phyloP scores from a whole-genome alignment of 805 yeast genomes.

The Yamadazyma akitaensis region DNA sequence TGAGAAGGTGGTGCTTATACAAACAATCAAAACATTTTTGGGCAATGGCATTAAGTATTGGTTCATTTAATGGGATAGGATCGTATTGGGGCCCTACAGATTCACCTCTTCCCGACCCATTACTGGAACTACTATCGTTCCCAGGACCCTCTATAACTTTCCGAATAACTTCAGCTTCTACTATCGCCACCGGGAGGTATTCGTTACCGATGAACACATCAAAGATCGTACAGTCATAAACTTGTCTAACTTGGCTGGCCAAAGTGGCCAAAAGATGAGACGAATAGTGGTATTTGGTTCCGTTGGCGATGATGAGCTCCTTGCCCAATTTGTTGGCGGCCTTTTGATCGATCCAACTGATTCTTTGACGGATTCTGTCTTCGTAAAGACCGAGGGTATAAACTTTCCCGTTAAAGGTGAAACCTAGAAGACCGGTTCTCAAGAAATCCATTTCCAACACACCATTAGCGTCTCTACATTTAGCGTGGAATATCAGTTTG shows the following conservation, averaged over 20 bases:
- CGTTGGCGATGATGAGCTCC: slow-evolving; percentile 34
- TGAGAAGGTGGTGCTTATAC: slow-evolving; percentile 57
- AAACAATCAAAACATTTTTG: slow-evolving; percentile 43
- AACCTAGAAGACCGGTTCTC: slow-evolving; percentile 89
- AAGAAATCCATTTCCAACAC: slow-evolving; percentile 72
- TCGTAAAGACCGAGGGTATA: slow-evolving; percentile 88
- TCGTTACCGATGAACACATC: slow-evolving; percentile 78
- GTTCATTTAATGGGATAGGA: slow-evolving; percentile 43
- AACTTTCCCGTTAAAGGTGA: slow-evolving; percentile 80
- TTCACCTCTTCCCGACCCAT: slow-evolving; percentile 7
- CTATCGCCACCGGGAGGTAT: slow-evolving; percentile 76
- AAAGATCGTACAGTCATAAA: slow-evolving; percentile 88
- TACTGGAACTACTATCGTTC: slow-evolving; percentile 5
- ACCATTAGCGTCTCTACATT: slow-evolving; percentile 71
- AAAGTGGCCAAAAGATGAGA: slow-evolving; percentile 83
- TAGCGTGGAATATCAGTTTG: slow-evolving; percentile 74
- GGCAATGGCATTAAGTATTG: slow-evolving; percentile 41
- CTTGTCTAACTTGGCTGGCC: slow-evolving; percentile 74
- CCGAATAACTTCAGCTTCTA: slow-evolving; percentile 60
- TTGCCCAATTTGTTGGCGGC: slow-evolving; percentile 25
- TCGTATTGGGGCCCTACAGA: slow-evolving; percentile 21
- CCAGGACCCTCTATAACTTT: slow-evolving; percentile 31
- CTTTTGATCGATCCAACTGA: slow-evolving; percentile 61
- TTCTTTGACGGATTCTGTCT: slow-evolving; percentile 79
- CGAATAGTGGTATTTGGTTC: slow-evolving; percentile 70